Conservation (phyloP, 148 eudicot species). For the Limonium bicolor region DNA sequence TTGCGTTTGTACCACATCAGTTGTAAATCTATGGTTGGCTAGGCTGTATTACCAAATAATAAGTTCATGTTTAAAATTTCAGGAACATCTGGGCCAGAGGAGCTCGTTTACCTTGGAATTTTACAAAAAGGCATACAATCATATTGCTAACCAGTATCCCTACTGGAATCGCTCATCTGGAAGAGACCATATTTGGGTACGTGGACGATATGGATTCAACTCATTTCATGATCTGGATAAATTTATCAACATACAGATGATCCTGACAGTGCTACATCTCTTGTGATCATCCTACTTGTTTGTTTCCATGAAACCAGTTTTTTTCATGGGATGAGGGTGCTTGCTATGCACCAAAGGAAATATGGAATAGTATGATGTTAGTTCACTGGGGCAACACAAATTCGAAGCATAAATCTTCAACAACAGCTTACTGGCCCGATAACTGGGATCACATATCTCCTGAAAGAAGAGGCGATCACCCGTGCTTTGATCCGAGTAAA, state of each 20-base stretch:
- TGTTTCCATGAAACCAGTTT: slow-evolving; percentile 49
- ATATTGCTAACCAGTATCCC: slow-evolving; percentile 60
- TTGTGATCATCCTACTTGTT: too few relatives aligned
- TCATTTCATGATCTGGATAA: too few relatives aligned
- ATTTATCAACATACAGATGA: too few relatives aligned
- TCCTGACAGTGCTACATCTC: too few relatives aligned
- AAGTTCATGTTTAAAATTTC: too few relatives aligned
- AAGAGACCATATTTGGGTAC: slow-evolving; percentile 85
- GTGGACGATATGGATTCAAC: too few relatives aligned
- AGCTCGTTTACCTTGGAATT: slow-evolving; percentile 71
- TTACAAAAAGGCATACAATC: slow-evolving; percentile 68
- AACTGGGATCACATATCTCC: slow-evolving; percentile 65
- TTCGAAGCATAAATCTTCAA: slow-evolving; percentile 79
- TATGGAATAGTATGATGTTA: slow-evolving; percentile 98
- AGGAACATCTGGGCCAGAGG: slow-evolving; percentile 60
- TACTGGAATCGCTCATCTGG: slow-evolving; percentile 91
- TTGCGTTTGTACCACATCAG: too few relatives aligned
- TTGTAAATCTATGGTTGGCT: too few relatives aligned
- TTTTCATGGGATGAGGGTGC: slow-evolving; percentile 99
- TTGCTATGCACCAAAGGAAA: slow-evolving; percentile 99
- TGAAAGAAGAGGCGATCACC: slow-evolving; percentile 71
- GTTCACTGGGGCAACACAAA: slow-evolving; percentile 99
- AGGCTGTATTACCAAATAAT: too few relatives aligned
- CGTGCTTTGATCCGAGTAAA: slow-evolving; percentile 87
- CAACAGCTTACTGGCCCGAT: slow-evolving; percentile 89